Base-by-base conservation (phyloP, 768 basidiomycete genomes). In the Serendipita sp. region DNA sequence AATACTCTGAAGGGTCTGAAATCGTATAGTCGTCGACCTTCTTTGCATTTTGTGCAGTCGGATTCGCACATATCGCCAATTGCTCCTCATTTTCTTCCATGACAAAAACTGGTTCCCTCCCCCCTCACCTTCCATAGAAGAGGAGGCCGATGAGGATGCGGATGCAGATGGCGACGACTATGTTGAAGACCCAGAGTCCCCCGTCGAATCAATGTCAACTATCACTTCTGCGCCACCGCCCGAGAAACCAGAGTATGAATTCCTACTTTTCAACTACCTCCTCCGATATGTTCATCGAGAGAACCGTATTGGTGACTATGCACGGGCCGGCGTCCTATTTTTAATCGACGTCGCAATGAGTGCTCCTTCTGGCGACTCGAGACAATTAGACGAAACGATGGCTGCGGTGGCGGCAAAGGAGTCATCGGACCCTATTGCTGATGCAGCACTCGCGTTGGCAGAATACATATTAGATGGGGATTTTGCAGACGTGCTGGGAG, bases 391-490 rank as follows among this genome's bases (percentile, higher is more conserved):
- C 28, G 56, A 60, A 60, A 37, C 34, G 11, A 77, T 76, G 47
- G 63, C 64, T 24, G 67, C 66, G 3, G 46, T 68, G 3, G 70
- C 72, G 8, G 64, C 73, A 3, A 69, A 68, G n/a, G 68, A 70
- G 3, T 51, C 68, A 0, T 45, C 66, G 2, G 91, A 95, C 71
- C 86, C 92, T 2, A 81, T 91, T 46, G 83, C 82, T 35, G 92
- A 93, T 71, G 90, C 92, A 0, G 88, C 88, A 0, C 78, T 94
- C 47, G 88, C 90, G 5, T 77, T 98, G 45, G 91, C 91, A 18
- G 92, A 94, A 71, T 96, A 92, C 72, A 89, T 97, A 63, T 80
- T 96, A 16, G 91, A 95, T 70, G 91, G 93, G n/a, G 95, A 97
- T 74, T 95, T 96, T 73, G 91, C 92, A n/a, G 93, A 97, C 68